These are phyloP conservation scores for Carex littledalei DNA, from an alignment of 176 grass and related monocot species.

Conservation along the genomic window DNA sequence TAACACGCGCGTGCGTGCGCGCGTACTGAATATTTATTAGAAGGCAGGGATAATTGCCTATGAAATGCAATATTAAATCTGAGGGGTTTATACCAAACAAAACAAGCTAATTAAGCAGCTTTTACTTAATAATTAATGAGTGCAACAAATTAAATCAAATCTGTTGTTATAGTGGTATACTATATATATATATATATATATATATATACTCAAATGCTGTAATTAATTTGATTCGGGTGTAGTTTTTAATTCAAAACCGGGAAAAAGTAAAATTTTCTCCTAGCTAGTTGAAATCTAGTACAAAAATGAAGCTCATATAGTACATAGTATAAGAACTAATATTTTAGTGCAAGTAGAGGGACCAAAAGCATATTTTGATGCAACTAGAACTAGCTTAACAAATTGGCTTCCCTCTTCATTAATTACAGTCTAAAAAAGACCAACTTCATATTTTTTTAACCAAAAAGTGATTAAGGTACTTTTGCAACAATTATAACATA, in stretches of 20 bases:
- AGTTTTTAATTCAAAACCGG: neutral
- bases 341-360: neutral
- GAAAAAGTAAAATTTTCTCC: neutral
- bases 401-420: neutral
- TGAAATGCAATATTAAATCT: too few relatives aligned
- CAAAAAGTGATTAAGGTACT: neutral
- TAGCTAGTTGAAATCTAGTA: neutral
- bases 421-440: neutral
- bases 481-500: neutral
- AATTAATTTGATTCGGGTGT: neutral
- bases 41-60: too few relatives aligned
- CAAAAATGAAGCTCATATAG: neutral
- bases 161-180: neutral
- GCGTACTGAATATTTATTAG: too few relatives aligned
- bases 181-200: neutral
- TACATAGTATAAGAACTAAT: neutral
- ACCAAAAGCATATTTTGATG: constrained; percentile 1
- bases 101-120: neutral
- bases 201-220: neutral
- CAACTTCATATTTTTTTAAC: neutral
- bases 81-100: neutral
- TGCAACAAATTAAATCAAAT: too few relatives aligned
- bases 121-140: neutral
- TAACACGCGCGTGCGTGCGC: neutral
- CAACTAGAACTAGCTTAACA: neutral